These are phyloP conservation scores for Furcasterigmium sp. DNA, from an alignment of 2,329 filamentous ascomycete genomes.

Conservation along the genomic window DNA sequence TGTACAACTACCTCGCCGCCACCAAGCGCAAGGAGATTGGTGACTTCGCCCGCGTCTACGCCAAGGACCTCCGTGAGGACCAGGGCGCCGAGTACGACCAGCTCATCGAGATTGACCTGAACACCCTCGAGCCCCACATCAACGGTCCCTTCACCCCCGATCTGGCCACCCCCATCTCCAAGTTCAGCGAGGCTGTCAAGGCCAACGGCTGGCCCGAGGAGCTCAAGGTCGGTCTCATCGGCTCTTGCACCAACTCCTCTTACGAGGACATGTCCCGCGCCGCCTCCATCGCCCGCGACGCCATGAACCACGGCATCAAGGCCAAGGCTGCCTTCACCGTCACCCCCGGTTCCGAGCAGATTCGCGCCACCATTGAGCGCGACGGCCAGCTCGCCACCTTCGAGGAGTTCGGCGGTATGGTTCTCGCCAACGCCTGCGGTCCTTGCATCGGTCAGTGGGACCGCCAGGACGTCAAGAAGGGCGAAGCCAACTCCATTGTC, in stretches of 20 bases:
- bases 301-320: constrained; percentile 88
- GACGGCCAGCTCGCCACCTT: constrained; percentile 92
- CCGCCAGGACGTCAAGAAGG: constrained; percentile 88
- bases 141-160: constrained; percentile 99
- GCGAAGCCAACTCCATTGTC: constrained; percentile 91
- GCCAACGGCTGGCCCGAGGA: constrained; percentile 95
- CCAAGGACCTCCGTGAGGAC: constrained; percentile 80
- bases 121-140: constrained; percentile 92
- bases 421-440: constrained; percentile 92
- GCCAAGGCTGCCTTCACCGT: constrained; percentile 90
- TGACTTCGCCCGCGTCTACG: constrained; percentile 81
- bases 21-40: constrained; percentile 90
- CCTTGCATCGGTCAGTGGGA: constrained; percentile 96
- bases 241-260: constrained; percentile 92
- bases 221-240: constrained; percentile 93
- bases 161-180: constrained; percentile 94
- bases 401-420: constrained; percentile 91
- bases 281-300: constrained; percentile 86
- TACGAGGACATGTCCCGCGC: constrained; percentile 90
- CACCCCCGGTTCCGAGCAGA: constrained; percentile 95
- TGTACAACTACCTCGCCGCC: constrained; percentile 91
- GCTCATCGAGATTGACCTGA: constrained; percentile 92
- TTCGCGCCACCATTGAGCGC: constrained; percentile 84
- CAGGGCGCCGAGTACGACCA: constrained; percentile 93
- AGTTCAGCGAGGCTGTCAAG: constrained; percentile 92